Percentiles rank a stretch among this genome's conserved stretches.
These are phyloP conservation scores for Drechmeria coniospora DNA, from an alignment of 2,329 filamentous ascomycete species.

Conservation along the genomic window DNA sequence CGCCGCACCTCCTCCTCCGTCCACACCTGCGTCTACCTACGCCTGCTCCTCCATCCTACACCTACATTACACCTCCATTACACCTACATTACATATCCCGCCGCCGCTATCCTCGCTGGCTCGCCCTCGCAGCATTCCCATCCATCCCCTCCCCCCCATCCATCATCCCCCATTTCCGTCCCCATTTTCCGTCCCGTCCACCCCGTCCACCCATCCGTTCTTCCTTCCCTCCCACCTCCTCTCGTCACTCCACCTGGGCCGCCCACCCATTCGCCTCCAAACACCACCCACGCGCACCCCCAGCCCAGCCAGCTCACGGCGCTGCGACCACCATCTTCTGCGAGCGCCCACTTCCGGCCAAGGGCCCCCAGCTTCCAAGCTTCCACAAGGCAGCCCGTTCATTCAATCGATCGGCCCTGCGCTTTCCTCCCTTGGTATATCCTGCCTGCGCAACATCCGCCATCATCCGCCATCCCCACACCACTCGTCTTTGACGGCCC, in stretches of 20 bases:
- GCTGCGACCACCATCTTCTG: conserved; percentile 6
- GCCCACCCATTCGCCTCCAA: conserved; percentile 4
- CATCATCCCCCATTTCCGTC: conserved; percentile 3
- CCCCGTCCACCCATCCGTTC: conserved; percentile 4
- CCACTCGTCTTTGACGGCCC: conserved; percentile 1
- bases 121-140: conserved; percentile 2
- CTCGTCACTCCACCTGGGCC: conserved; percentile 3
- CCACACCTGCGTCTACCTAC: conserved; percentile 5
- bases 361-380: conserved; percentile 5
- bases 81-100: conserved; percentile 1
- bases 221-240: conserved; percentile 10
- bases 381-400: neutral
- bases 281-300: conserved; percentile 4
- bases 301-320: conserved; percentile 7
- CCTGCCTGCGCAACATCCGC: conserved; percentile 1
- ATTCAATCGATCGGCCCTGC: neutral
- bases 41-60: no score
- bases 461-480: neutral
- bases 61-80: neutral
- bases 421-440: neutral
- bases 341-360: conserved; percentile 7
- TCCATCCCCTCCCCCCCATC: conserved; percentile 3
- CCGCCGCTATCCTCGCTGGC: conserved; percentile 2
- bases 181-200: conserved; percentile 7
- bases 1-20: conserved; percentile 13